phyloP scores from a whole-genome alignment of 495 filamentous ascomycete genomes.

The Penicillium robsamsonii region DNA sequence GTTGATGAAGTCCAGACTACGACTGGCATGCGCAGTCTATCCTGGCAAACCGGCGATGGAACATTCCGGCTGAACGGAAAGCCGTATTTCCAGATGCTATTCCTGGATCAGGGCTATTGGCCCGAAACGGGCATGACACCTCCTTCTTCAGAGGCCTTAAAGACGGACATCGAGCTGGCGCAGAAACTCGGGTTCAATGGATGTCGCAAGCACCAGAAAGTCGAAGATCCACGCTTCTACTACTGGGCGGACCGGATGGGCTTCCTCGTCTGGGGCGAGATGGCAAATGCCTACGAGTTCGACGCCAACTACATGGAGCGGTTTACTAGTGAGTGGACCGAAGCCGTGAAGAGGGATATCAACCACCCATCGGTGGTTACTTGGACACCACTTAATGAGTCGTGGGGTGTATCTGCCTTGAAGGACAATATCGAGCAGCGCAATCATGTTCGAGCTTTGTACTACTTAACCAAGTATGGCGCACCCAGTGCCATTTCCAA shows the following conservation, averaged over 20 bases:
- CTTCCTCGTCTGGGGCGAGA: slow-evolving; percentile 42
- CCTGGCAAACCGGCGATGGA: slow-evolving; percentile 36
- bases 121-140: slow-evolving; percentile 39
- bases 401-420: slow-evolving; percentile 56
- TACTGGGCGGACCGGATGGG: slow-evolving; percentile 45
- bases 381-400: slow-evolving; percentile 63
- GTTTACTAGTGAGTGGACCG: slow-evolving; percentile 56
- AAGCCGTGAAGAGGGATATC: slow-evolving; percentile 55
- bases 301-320: slow-evolving; percentile 49
- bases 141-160: slow-evolving; percentile 33
- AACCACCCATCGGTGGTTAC: slow-evolving; percentile 60
- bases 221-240: slow-evolving; percentile 37
- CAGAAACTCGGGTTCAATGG: slow-evolving; percentile 37
- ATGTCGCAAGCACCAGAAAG: slow-evolving; percentile 44
- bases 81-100: slow-evolving; percentile 38
- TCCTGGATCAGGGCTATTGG: slow-evolving; percentile 43
- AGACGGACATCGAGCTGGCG: slow-evolving; percentile 33
- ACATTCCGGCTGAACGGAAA: slow-evolving; percentile 41
- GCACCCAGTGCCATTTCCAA: not conserved
- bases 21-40: slow-evolving; percentile 36
- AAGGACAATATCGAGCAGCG: slow-evolving; percentile 52
- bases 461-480: slow-evolving; percentile 57
- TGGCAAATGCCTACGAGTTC: slow-evolving; percentile 49
- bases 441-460: slow-evolving; percentile 56
- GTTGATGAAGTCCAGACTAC: slow-evolving; percentile 35